Percentiles rank a stretch among this genome's conserved stretches.
Evolutionary conservation across 768 basidiomycete genomes (phyloP).

Genomic region (Mrakia blollopis): DNA sequence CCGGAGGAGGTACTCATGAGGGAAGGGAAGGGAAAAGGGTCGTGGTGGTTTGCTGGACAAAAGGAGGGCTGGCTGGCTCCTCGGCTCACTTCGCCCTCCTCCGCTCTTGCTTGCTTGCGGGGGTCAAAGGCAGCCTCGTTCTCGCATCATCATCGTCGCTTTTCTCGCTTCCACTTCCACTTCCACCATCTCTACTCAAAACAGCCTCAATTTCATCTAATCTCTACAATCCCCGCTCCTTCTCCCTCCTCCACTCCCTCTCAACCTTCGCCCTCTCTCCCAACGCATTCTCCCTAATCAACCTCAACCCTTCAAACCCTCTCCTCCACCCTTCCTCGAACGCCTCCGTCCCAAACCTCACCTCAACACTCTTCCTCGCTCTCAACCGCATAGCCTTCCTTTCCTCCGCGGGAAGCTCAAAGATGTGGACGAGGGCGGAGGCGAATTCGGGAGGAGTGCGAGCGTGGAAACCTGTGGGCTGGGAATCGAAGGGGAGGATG

Average conservation of each 20-base stretch:
- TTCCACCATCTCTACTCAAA: not conserved
- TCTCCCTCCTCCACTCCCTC: not conserved
- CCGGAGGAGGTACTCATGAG: conserved; percentile 5
- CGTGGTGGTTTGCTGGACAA: not conserved
- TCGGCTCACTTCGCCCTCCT: not conserved
- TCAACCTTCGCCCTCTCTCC: not conserved
- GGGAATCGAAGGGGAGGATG: conserved; percentile 62
- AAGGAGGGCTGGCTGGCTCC: not conserved
- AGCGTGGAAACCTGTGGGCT: conserved; percentile 69
- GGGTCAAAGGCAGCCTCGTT: not conserved
- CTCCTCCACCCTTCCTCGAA: conserved; percentile 63
- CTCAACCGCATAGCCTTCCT: conserved; percentile 61
- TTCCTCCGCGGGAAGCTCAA: conserved; percentile 56
- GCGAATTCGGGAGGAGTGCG: conserved; percentile 62
- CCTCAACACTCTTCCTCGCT: conserved; percentile 65
- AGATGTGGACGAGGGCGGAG: conserved; percentile 57
- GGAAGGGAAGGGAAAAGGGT: not conserved
- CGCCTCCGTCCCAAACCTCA: conserved; percentile 67
- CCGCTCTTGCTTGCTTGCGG: too few relatives aligned
- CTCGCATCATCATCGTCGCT: not conserved
- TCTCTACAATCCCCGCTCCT: too few relatives aligned
- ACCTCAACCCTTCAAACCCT: not conserved
- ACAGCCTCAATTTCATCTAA: not conserved
- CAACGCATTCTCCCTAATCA: not conserved
- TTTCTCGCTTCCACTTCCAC: not conserved